Conservation (phyloP, 164 flowering plant species). For the Stephania yunnanensis region DNA sequence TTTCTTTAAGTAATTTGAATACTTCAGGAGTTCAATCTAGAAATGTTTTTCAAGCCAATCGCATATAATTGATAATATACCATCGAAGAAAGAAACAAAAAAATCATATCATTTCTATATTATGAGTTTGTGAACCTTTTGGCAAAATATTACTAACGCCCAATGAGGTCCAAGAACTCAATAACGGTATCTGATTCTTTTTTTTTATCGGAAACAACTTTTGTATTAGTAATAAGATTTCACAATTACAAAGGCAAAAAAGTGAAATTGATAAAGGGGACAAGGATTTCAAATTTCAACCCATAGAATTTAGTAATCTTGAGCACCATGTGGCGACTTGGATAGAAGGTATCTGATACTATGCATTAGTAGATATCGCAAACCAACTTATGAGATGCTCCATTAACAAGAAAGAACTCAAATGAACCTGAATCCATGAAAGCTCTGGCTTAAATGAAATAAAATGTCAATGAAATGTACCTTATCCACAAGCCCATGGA, state of each 20-base stretch:
- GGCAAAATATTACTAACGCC: neutral
- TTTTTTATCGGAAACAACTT: neutral
- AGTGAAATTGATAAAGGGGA: too few relatives aligned
- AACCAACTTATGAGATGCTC: neutral
- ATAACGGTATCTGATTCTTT: neutral
- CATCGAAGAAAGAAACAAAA: neutral
- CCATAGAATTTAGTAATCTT: too few relatives aligned
- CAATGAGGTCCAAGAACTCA: neutral
- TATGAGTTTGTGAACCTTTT: neutral
- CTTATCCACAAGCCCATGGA: conserved; percentile 87
- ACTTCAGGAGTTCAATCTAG: neutral
- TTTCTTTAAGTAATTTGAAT: neutral
- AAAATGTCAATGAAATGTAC: conserved; percentile 26
- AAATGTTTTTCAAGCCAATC: neutral
- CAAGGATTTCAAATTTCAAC: too few relatives aligned
- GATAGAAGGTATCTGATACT: neutral
- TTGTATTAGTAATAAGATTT: too few relatives aligned
- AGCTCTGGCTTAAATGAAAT: neutral
- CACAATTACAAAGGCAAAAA: too few relatives aligned
- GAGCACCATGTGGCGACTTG: too few relatives aligned
- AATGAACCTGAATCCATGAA: neutral
- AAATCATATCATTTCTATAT: neutral
- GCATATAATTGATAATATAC: neutral
- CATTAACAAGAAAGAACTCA: neutral
- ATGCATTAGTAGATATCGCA: neutral